phyloP scores from a whole-genome alignment of 2,329 filamentous ascomycete genomes.

The Aspergillus sp. region DNA sequence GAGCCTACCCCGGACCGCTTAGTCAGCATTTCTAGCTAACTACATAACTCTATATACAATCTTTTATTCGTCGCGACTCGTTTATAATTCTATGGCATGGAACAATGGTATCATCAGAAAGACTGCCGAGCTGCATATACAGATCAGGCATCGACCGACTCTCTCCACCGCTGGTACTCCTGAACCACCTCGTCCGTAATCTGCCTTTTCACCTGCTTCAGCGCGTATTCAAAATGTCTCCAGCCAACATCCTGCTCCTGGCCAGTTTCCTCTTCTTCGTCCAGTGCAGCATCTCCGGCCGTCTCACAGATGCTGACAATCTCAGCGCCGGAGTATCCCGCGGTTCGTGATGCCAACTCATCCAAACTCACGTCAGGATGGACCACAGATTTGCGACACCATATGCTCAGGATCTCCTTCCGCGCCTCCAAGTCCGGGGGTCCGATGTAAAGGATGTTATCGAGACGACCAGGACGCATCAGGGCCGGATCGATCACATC shows the following conservation, averaged over 20 bases:
- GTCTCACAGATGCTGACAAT: slow-evolving; percentile 62
- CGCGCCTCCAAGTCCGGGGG: slow-evolving; percentile 73
- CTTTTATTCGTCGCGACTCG: background rate
- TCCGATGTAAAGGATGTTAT: slow-evolving; percentile 80
- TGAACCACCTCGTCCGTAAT: slow-evolving; percentile 60
- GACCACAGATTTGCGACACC: slow-evolving; percentile 61
- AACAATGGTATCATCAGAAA: no score
- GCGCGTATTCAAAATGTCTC: slow-evolving; percentile 46
- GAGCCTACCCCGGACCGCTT: no score
- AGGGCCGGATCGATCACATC: slow-evolving; percentile 83
- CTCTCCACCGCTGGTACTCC: slow-evolving; percentile 58
- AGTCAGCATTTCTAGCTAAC: no score
- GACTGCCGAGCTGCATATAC: background rate
- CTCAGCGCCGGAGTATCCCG: slow-evolving; percentile 85
- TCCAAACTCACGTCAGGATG: slow-evolving; percentile 64
- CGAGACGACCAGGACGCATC: slow-evolving; percentile 80
- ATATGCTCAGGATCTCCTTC: slow-evolving; percentile 71
- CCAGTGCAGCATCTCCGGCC: slow-evolving; percentile 52
- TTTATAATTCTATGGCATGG: no score
- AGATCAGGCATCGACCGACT: slow-evolving; percentile 15
- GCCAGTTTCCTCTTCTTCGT: slow-evolving; percentile 48
- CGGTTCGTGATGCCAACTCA: slow-evolving; percentile 62
- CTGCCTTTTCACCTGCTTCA: slow-evolving; percentile 52
- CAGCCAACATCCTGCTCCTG: slow-evolving; percentile 36
- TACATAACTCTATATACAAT: no score